Conservation (phyloP, 2,329 filamentous ascomycete genomes). For the Bertia moriformis region DNA sequence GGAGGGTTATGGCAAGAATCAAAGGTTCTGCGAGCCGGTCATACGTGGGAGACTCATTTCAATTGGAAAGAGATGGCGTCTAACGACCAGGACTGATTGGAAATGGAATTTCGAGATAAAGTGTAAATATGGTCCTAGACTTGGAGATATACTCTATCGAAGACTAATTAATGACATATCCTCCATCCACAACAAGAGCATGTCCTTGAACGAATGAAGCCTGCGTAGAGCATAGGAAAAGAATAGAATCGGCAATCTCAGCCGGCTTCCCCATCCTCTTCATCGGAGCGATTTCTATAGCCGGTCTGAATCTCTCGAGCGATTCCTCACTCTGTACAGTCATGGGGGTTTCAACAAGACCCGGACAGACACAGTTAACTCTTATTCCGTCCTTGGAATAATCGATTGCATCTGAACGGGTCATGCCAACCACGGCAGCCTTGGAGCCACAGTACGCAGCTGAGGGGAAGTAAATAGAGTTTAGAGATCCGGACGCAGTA, state of each 20-base stretch:
- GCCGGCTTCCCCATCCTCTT: conserved; percentile 30
- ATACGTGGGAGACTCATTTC: conserved; percentile 28
- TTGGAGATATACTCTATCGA: not conserved
- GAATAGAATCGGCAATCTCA: conserved; percentile 30
- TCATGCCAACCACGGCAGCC: conserved; percentile 41
- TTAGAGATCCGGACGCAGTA: not conserved
- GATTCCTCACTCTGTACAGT: conserved; percentile 23
- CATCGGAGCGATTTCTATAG: conserved; percentile 31
- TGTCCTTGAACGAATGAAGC: conserved; percentile 36
- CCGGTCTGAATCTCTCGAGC: conserved; percentile 19
- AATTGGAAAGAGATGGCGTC: conserved; percentile 20
- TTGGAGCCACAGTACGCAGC: conserved; percentile 43
- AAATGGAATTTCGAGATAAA: not conserved
- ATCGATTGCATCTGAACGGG: conserved; percentile 37
- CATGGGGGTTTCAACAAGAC: conserved; percentile 29
- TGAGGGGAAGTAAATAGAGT: conserved; percentile 8
- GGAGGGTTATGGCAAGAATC: conserved; percentile 34
- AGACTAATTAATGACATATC: conserved; percentile 29
- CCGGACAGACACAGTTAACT: conserved; percentile 23
- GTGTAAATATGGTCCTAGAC: not conserved
- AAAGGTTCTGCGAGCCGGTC: conserved; percentile 24
- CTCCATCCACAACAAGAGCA: conserved; percentile 35
- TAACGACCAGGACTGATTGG: not conserved
- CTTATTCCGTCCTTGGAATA: conserved; percentile 27
- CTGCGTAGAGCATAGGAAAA: conserved; percentile 31